Evolutionary conservation across 139 green algal genomes (phyloP), one percentile per base, ranked within the genome.

Genomic region (Astrephomene gubernaculifera): DNA sequence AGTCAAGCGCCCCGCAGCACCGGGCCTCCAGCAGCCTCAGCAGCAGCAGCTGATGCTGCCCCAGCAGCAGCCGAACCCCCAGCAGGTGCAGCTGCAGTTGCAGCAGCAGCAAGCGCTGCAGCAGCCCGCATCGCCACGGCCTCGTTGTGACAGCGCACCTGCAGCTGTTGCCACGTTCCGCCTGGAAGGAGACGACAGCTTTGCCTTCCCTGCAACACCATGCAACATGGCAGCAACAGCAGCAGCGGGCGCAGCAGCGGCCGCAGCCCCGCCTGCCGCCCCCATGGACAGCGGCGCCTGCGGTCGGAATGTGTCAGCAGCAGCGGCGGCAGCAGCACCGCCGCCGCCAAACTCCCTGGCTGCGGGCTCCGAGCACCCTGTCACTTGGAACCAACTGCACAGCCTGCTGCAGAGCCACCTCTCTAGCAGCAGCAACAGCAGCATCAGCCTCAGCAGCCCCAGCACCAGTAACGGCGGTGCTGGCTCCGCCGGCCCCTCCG

Each of bases 311-410:
- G 4, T n/a, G 38, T 21, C 39, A 63, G 25, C 70, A 25, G n/a
- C 70, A 78, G 14, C 41, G 25, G 41, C 68, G 36, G 33, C 72
- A 14, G 25, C 31, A 53, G 8, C 39, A 27, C 43, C 39, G 70
- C 68, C 43, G 70, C 43, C 43, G 43, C 43, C 70, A 17, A 39
- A 21, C 10, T 24, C 39, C 39, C 36, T 35, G 24, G 35, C 22
- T 7, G 24, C 53, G 4, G 76, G 7, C 17, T 21, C 0, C 21
- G 60, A 72, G 7, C 25, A 38, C 0, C 8, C 38, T 27, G 38
- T 82, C 38, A 82, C 54, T 1, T 61, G 63, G 74, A 53, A 27
- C 14, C 53, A 82, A 36, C 57, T 82, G 25, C 74, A 71, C 39
- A n/a, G 36, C 7, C 1, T 83, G 19, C 60, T 83, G 39, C 76